These are phyloP conservation scores for Malassezia globosa DNA, from an alignment of 1,284 basidiomycete genomes.

Conservation along the genomic window DNA sequence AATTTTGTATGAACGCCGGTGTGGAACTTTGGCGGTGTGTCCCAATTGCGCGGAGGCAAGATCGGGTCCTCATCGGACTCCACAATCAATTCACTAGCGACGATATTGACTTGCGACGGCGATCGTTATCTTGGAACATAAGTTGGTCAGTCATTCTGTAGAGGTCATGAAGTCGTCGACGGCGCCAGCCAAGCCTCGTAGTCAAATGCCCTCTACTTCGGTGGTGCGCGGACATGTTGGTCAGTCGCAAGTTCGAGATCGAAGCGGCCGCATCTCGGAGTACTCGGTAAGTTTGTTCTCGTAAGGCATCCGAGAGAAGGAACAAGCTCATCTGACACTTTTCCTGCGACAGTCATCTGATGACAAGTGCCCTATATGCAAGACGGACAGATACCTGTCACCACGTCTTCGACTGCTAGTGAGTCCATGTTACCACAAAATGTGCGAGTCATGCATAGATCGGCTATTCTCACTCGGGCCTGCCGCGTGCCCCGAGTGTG, in stretches of 20 bases:
- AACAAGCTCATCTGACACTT: neutral
- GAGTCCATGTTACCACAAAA: constrained; percentile 93
- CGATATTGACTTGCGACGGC: no score
- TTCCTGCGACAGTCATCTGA: constrained; percentile 22
- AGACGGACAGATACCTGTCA: constrained; percentile 89
- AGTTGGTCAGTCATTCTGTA: neutral
- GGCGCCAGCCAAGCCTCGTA: constrained; percentile 4
- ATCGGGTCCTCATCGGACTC: no score
- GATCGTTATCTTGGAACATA: neutral
- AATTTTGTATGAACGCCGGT: no score
- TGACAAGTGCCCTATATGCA: constrained; percentile 93
- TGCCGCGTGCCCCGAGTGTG: constrained; percentile 88
- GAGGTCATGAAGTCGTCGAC: neutral
- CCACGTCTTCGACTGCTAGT: constrained; percentile 85
- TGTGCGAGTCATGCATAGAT: constrained; percentile 72
- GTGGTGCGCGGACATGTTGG: constrained; percentile 5
- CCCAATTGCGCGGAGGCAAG: no score
- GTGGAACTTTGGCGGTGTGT: no score
- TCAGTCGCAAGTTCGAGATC: constrained; percentile 23
- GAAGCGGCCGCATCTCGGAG: constrained; percentile 31
- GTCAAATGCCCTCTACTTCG: neutral
- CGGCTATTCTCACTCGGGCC: constrained; percentile 89
- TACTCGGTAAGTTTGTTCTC: constrained; percentile 19
- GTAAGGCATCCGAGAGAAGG: no score
- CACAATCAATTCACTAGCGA: no score